A percentile compares a stretch with the other conserved stretches of the same genome.
These are phyloP conservation scores for Eucalyptus polybractea DNA, from an alignment of 345 rosid genomes.

Conservation along the genomic window DNA sequence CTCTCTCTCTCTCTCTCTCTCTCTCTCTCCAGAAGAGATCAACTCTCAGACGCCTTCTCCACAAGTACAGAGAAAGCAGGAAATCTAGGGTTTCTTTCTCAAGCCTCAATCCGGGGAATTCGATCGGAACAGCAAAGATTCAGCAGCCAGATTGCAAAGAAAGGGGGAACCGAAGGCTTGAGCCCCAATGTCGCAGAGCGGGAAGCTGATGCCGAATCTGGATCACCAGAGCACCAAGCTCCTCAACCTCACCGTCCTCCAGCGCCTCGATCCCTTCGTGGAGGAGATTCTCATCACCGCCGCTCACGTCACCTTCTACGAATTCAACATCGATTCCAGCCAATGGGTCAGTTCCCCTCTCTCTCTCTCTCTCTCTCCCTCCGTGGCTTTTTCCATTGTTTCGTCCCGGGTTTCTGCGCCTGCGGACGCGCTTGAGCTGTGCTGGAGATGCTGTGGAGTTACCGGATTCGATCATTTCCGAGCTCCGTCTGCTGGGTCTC, in stretches of 20 bases:
- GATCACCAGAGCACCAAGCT: constrained; percentile 77
- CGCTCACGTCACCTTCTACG: constrained; percentile 91
- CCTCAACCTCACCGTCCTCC: constrained; percentile 88
- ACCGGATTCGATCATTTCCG: neutral
- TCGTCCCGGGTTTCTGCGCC: neutral
- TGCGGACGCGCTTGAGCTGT: neutral
- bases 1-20: neutral
- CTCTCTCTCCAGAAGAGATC: neutral
- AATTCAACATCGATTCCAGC: constrained; percentile 78
- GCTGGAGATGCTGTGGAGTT: neutral
- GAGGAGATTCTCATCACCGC: constrained; percentile 92
- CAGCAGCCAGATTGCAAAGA: neutral
- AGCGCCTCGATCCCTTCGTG: constrained; percentile 77
- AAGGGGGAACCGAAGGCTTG: neutral
- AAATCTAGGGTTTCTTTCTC: neutral
- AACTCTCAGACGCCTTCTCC: neutral
- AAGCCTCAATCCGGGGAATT: neutral
- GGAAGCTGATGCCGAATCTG: constrained; percentile 87
- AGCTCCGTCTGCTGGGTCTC: neutral
- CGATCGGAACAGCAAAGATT: neutral
- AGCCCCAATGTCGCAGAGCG: constrained; percentile 53
- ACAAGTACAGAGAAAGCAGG: neutral
- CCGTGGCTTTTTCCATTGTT: neutral
- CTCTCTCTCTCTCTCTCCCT: neutral
- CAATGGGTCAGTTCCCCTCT: constrained; percentile 44